A percentile compares a stretch with the other conserved stretches of the same genome.
These are phyloP conservation scores for Suhomyces xylopsoci DNA, from an alignment of 805 yeast species.

Conservation along the genomic window DNA sequence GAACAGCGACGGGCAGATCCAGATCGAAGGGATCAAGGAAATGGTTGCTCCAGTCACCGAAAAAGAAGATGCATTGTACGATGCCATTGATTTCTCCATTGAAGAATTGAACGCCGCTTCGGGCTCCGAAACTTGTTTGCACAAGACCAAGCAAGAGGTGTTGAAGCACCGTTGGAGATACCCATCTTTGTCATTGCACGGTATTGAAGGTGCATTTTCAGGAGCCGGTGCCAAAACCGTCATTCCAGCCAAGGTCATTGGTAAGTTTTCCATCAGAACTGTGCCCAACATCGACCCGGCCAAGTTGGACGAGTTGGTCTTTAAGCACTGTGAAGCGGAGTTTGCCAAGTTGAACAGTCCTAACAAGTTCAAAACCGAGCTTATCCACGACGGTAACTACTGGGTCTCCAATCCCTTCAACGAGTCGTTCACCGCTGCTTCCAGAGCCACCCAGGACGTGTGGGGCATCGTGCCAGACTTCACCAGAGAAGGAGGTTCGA, in stretches of 20 bases:
- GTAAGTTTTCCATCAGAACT: constrained; percentile 95
- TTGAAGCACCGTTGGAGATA: constrained; percentile 98
- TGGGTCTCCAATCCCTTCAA: constrained; percentile 96
- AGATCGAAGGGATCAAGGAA: constrained; percentile 84
- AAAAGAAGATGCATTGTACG: constrained; percentile 74
- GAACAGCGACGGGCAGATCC: constrained; percentile 75
- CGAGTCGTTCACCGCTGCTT: constrained; percentile 89
- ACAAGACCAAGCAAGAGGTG: constrained; percentile 75
- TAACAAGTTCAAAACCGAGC: constrained; percentile 67
- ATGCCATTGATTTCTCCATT: constrained; percentile 79
- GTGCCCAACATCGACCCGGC: constrained; percentile 88
- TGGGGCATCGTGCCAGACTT: constrained; percentile 95
- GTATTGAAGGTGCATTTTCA: constrained; percentile 95
- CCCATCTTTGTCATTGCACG: constrained; percentile 94
- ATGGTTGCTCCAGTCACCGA: constrained; percentile 94
- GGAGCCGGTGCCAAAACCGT: constrained; percentile 97
- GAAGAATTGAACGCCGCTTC: constrained; percentile 84
- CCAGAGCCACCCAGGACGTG: constrained; percentile 88
- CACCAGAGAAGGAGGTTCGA: constrained; percentile 99
- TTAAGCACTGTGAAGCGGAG: constrained; percentile 61
- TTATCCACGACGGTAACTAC: constrained; percentile 92
- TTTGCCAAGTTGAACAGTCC: constrained; percentile 73
- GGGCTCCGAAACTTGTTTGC: constrained; percentile 81
- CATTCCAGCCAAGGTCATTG: constrained; percentile 89
- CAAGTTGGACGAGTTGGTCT: constrained; percentile 75